Conservation (phyloP, 257 asterid species). For the Solanum clarkiae region DNA sequence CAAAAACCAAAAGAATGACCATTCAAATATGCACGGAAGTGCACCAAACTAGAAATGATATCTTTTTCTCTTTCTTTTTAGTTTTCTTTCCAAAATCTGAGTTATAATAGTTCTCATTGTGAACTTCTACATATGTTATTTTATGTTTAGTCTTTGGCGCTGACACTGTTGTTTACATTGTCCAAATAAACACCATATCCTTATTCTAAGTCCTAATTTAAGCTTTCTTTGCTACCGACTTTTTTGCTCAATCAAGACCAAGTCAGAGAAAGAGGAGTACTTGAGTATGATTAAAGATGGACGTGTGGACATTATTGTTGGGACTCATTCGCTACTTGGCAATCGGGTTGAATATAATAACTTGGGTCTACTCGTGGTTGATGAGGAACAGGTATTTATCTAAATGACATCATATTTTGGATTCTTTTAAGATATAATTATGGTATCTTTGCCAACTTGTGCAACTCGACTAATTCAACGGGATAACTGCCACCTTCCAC, state of each 20-base stretch:
- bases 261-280: constrained; percentile 69
- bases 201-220: constrained; percentile 6
- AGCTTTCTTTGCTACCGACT: constrained; percentile 8
- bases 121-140: neutral
- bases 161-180: neutral
- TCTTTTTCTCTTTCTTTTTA: neutral
- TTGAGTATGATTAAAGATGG: constrained; percentile 75
- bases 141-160: neutral
- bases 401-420: constrained; percentile 6
- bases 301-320: constrained; percentile 71
- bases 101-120: neutral
- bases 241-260: constrained; percentile 53
- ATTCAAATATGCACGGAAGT: neutral
- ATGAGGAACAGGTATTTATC: constrained; percentile 86
- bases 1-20: neutral
- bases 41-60: neutral
- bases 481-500: neutral
- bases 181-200: constrained; percentile 1
- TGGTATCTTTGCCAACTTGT: neutral
- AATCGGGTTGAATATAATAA: constrained; percentile 81
- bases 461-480: neutral
- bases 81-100: neutral
- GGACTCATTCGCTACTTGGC: constrained; percentile 90
- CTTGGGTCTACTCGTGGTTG: constrained; percentile 93
- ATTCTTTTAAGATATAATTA: neutral